Base-by-base conservation (phyloP, 768 basidiomycete genomes). In the Termitomyces sp. region DNA sequence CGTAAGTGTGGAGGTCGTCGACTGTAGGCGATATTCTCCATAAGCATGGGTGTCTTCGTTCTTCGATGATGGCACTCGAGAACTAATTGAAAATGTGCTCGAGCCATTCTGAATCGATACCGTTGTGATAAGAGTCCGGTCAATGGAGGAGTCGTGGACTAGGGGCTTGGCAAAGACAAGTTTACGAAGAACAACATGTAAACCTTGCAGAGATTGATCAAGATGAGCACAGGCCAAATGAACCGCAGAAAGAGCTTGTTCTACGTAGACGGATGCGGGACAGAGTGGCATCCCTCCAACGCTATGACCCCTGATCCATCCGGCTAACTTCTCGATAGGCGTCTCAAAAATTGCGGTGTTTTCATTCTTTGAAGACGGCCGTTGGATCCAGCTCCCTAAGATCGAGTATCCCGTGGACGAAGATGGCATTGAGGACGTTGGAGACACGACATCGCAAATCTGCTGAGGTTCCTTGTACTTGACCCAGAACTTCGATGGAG, bases 221-320 rank as follows among this genome's bases (percentile, higher is more conserved):
- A 73, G 64, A 19, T 77, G 66, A 11, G 66, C 66, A 25, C 66
- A 65, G 4, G 75, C 63, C 32, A 80, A 71, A 31, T 71, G 57
- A 11, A 81, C 70, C 1, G 77, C 80, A 6, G 81, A 77, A 35
- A 80, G 68, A 0, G 74, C 80, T 41, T 83, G 77, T 60, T 88
- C 85, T 12, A 84, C 65, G 60, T 87, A 87, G 1, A 87, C 77
- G 0, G 85, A 87, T 1, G 84, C 87, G 10, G 87, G 86, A 60
- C 86, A 88, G 5, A 87, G 73, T 0, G 82, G 73, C 34, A 75
- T 54, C 4, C 77, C 81, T 6, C 75, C 80, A 7, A 89, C 85
- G n/a, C 64, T 72, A 56, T 89, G 87, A 0, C 86, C 85, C 21
- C 67, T 59, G 7, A 89, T 83, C 56, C 74, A 77, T 14, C 62